phyloP scores from a whole-genome alignment of 805 yeast species.

The Brettanomyces naardenensis region DNA sequence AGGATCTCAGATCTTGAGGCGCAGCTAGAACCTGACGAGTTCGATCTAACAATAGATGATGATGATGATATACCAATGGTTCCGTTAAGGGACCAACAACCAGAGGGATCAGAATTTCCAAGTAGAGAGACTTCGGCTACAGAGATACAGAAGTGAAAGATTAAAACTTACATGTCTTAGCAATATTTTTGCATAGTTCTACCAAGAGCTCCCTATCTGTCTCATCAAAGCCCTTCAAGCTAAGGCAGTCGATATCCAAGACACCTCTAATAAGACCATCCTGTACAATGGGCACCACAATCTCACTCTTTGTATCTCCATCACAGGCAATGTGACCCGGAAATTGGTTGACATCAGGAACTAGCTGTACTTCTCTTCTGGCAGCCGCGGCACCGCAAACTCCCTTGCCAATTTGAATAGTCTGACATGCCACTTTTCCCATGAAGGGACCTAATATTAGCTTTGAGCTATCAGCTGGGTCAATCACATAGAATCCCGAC shows the following conservation, averaged over 20 bases:
- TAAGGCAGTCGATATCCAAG: constrained; percentile 77
- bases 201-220: constrained; percentile 55
- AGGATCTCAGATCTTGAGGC: constrained; percentile 9
- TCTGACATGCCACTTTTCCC: constrained; percentile 95
- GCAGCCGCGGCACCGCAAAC: constrained; percentile 87
- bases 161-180: constrained; percentile 45
- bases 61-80: background rate
- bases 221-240: constrained; percentile 56
- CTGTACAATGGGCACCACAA: constrained; percentile 70
- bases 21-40: background rate
- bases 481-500: constrained; percentile 82
- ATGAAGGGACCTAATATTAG: constrained; percentile 87
- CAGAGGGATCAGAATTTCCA: background rate
- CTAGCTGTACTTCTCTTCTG: constrained; percentile 55
- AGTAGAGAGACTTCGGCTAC: background rate
- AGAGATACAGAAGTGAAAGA: background rate
- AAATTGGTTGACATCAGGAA: constrained; percentile 64
- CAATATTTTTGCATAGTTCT: constrained; percentile 44
- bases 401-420: constrained; percentile 69
- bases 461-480: constrained; percentile 29
- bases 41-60: background rate
- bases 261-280: constrained; percentile 56
- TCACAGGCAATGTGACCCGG: constrained; percentile 98
- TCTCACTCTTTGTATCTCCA: constrained; percentile 88
- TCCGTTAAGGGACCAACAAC: background rate